Evolutionary conservation across 1,284 basidiomycete species (phyloP).

Genomic region (Athelia psychrophila): DNA sequence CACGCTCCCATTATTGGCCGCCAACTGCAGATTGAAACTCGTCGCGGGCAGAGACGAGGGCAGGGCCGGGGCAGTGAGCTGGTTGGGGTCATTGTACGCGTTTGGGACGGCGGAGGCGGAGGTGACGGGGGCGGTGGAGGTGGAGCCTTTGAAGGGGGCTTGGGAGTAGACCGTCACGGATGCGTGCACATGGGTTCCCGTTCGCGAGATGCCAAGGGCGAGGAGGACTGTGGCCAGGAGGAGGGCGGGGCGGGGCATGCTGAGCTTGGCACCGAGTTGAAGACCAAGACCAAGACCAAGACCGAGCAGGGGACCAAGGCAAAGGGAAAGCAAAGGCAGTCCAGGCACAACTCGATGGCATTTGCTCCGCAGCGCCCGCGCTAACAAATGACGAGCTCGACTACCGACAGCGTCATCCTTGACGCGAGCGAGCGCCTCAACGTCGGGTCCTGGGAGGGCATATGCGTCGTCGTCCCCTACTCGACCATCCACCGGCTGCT

Average conservation of each 20-base stretch:
- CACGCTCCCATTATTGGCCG: slow-evolving; percentile 26
- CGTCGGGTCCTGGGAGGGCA: no score
- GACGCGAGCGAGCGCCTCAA: no score
- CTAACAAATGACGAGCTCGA: no score
- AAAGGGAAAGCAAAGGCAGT: no score
- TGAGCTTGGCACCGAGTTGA: background rate
- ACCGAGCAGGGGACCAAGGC: no score
- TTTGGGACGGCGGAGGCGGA: slow-evolving; percentile 34
- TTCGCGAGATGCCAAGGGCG: no score
- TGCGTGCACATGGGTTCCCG: slow-evolving; percentile 2
- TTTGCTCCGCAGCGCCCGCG: no score
- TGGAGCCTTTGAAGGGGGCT: slow-evolving; percentile 1
- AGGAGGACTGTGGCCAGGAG: background rate
- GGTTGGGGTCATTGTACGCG: slow-evolving; percentile 41
- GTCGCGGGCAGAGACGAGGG: slow-evolving; percentile 36
- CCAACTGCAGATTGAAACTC: slow-evolving; percentile 39
- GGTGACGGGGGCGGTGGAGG: slow-evolving; percentile 23
- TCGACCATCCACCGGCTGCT: no score
- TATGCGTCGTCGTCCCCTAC: no score
- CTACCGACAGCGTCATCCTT: no score
- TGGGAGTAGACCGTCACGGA: slow-evolving; percentile 24
- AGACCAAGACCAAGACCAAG: no score
- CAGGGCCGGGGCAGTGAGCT: slow-evolving; percentile 37
- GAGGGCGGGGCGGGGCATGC: background rate
- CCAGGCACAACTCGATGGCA: no score